phyloP scores from a whole-genome alignment of 2,329 filamentous ascomycete genomes.

The Nigrospora osmanthi region DNA sequence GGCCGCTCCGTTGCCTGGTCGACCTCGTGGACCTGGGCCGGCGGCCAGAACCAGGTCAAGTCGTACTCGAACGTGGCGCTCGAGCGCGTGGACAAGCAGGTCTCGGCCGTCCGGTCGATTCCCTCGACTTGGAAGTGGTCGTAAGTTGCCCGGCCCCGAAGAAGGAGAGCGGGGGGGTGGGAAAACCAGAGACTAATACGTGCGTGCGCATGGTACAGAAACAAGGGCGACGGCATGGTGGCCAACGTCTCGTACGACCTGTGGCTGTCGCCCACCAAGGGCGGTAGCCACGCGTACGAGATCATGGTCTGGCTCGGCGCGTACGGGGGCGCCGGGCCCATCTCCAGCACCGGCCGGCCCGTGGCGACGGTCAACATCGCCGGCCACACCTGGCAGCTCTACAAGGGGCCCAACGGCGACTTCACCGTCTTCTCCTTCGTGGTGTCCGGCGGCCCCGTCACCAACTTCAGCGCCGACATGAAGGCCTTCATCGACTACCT shows the following conservation, averaged over 20 bases:
- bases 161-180: too few species aligned
- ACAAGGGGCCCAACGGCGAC: conserved; percentile 44
- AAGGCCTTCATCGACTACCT: conserved; percentile 51
- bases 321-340: conserved; percentile 18
- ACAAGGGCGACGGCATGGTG: conserved; percentile 39
- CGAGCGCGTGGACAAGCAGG: conserved; percentile 19
- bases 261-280: conserved; percentile 40
- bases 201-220: conserved; percentile 18
- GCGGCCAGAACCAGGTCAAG: conserved; percentile 31
- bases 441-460: conserved; percentile 26
- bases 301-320: conserved; percentile 32
- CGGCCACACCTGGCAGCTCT: conserved; percentile 45
- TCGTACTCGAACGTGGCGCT: conserved; percentile 36
- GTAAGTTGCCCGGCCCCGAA: too few species aligned
- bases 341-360: conserved; percentile 35
- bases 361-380: conserved; percentile 45
- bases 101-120: conserved; percentile 26
- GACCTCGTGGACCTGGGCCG: conserved; percentile 34
- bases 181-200: not conserved
- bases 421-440: conserved; percentile 48
- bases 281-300: conserved; percentile 45
- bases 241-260: conserved; percentile 54
- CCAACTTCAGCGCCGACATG: conserved; percentile 48
- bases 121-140: conserved; percentile 39
- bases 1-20: conserved; percentile 30